Evolutionary conservation across 371 early-diverging fungal species (phyloP), one percentile per base, ranked within the genome.

Genomic region (Catenaria anguillulae): DNA sequence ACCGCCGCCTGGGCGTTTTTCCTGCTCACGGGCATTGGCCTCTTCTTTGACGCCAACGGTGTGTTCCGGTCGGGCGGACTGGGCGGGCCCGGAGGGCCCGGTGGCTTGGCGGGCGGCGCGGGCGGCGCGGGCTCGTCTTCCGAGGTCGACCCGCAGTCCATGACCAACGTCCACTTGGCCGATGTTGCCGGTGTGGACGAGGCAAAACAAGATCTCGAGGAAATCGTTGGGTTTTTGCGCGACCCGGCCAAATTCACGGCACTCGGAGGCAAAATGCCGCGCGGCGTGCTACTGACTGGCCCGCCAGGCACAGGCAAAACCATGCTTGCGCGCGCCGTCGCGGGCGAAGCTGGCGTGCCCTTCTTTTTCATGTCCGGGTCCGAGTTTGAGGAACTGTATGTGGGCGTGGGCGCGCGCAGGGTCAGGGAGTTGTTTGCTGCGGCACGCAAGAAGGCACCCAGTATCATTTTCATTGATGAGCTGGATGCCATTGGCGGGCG

Each of bases 231-330:
- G 61, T 97, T 96, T 64, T 70, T 98, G 40, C 89, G 86, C 67
- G 87, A 92, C 65, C 98, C 98, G 23, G 77, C 85, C 63, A 77
- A 83, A 60, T 98, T 93, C 68, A 86, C 86, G 55, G 86, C 86
- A 62, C 73, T 98, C 8, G 97, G 97, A 36, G 97, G 93, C 21
- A 90, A 90, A 66, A 74, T 97, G 4, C 97, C 98, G 35, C 92
- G 93, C 70, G 99, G 99, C 60, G 95, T 99, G 0, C 73, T 99
- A 46, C 74, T 99, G n/a, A 95, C 96, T 85, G 99, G 99, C 17
- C 99, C 99, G 43, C 99, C 99, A 4, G 99, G 99, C 65, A 96
- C 96, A 75, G 99, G 99, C 58, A 99, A 99, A 74, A 99, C 99
- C 4, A 72, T 97, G 98, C 76, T 99, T 64, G 99, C 99, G 31